Evolutionary conservation across 352 stramenopile species (phyloP), one percentile per base, ranked within the genome.

Genomic region (Phytophthora sansomeana): DNA sequence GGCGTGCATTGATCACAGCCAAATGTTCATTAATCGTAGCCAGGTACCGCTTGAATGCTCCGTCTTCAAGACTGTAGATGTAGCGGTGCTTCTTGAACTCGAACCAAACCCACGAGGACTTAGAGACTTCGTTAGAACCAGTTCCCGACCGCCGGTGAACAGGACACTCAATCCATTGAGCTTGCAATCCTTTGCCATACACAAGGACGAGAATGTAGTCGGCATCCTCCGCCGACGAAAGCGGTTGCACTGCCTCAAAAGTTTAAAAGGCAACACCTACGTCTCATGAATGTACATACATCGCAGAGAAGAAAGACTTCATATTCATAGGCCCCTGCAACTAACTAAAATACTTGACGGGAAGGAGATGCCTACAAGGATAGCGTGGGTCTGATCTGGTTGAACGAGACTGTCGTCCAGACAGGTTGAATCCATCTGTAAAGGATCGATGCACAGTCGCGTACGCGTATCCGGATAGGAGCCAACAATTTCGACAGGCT

Each of bases 21-120:
- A 87, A 17, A 16, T 81, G 50, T 44, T 90, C 78, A 0, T 62
- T 63, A 17, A 85, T 56, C 4, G 73, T 77, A 14, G 79, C 72
- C 3, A 88, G 13, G 58, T 87, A 87, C 17, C 81, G 79, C 39
- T 87, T 74, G 39, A 90, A 92, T 43, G 74, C 62, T 33, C 67
- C 65, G 35, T 75, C 77, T 24, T 89, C 70, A 21, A 77, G 26
- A 46, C 76, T 80, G 68, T 77, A 89, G 43, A 86, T 69, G 52
- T 92, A 92, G 0, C 77, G 79, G 35, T 92, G 79, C 55, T 88
- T 87, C 72, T 90, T 90, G 66, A 85, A 92, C 59, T 87, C 79
- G 58, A 92, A 90, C 79, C 80, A 90, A 19, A 79, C 46, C 68
- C 73, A 80, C 30, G 44, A 13, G 10, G 63, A 14, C 36, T 73